Base-by-base conservation (phyloP, 2,329 filamentous ascomycete genomes). In the Oidium heveae region DNA sequence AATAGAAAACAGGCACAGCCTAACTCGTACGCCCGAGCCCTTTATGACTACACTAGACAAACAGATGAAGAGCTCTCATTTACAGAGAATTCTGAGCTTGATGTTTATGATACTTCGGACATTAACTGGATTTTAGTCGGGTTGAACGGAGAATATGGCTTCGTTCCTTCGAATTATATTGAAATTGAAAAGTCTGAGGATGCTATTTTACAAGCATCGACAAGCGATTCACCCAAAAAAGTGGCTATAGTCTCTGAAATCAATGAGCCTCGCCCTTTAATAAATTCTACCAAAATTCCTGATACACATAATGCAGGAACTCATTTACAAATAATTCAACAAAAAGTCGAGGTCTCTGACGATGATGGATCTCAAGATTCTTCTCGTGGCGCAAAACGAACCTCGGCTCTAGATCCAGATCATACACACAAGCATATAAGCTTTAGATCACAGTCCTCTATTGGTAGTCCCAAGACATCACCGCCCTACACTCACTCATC, bases 31-130 rank as follows among this genome's bases (percentile, higher is more conserved):
- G 91, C 89, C 52, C 87, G 83, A 67, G 86, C 91, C n/a, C 76
- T 96, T n/a, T 98, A 89, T 71, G 91, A 98, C 67, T 98, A 98
- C 67, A 85, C 85, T 53, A 79, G 89, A 62, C 91, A 98, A 70
- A 98, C 91, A 24, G 91, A 98, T 65, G 91, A 98, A 68, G 91
- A 98, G 69, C 74, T 98, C 10, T 96, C 89, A 24, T 96, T 98
- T 66, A 77, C 85, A 52, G 91, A 98, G 70, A 88, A 94, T 65
- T 80, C 83, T 43, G 69, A 78, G 47, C 74, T 98, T 52, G 73
- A 84, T 57, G 84, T 98, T 51, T 96, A 85, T 69, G 91, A 98
- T 67, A 81, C 75, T 10, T 83, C 86, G 5, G 91, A 98, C 67
- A 86, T 86, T 15, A 91, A 98, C 68, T 98, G 91, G 91, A 94